Percentiles rank a stretch among this genome's conserved stretches.
phyloP scores from a whole-genome alignment of 139 green algal species.

The Bryopsis sp. region DNA sequence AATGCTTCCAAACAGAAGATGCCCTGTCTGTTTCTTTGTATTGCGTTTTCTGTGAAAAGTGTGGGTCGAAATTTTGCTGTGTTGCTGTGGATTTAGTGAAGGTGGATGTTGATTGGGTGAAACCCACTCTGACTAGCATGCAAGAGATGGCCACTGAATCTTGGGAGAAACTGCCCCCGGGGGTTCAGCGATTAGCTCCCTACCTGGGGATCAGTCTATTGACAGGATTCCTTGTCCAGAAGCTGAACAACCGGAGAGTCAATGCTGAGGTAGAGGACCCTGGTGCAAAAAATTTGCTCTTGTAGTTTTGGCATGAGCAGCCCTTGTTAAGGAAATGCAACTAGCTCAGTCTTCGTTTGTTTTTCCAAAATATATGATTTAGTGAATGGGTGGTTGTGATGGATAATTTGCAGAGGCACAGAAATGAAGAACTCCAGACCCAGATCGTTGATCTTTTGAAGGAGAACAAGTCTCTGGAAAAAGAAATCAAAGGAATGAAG shows the following conservation, averaged over 20 bases:
- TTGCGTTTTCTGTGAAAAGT: too few relatives aligned
- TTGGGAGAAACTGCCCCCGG: background rate
- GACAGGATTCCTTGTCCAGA: background rate
- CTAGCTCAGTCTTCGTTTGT: background rate
- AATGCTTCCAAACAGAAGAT: too few relatives aligned
- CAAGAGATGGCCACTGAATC: background rate
- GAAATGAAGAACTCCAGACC: too few relatives aligned
- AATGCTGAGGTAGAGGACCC: background rate
- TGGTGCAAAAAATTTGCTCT: background rate
- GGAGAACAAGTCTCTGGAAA: too few relatives aligned
- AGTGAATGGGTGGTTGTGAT: too few relatives aligned
- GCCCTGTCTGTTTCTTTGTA: too few relatives aligned
- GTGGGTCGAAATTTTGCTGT: too few relatives aligned
- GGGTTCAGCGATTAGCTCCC: background rate
- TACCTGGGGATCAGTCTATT: background rate
- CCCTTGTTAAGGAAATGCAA: background rate
- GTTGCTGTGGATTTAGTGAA: conserved; percentile 8
- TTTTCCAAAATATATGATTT: background rate
- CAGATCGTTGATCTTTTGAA: too few relatives aligned
- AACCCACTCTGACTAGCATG: background rate
- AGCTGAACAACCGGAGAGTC: background rate
- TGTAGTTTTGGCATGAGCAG: background rate
- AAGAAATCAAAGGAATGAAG: too few relatives aligned
- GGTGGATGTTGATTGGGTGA: conserved; percentile 12
- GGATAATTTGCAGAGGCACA: too few relatives aligned